Base-by-base conservation (phyloP, 2,329 filamentous ascomycete genomes). In the Cercospora sp. region DNA sequence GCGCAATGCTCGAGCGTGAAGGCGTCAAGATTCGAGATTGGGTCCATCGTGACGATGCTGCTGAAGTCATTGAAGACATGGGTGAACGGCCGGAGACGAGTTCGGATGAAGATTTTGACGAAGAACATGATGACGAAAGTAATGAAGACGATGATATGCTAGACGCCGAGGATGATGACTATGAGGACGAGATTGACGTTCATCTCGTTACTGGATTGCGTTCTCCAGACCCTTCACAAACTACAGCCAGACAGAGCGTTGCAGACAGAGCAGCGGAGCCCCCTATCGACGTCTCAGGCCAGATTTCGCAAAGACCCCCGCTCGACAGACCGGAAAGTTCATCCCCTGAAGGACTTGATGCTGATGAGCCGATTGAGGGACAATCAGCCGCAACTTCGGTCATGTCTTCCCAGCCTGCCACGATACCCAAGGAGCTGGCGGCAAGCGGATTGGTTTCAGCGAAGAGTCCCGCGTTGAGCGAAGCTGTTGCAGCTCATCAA, bases 61-160 rank as follows among this genome's bases (percentile, higher is more conserved):
- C 71, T 23, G 68, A 72, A 45, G 66, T 72, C 10, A 71, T 69
- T 26, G 67, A 69, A 36, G 65, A 72, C 28, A 73, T 70, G 71
- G 70, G 71, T 8, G 67, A 70, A 28, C 67, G 67, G 42, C 66
- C 53, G 12, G 45, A 69, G 28, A 60, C 66, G 26, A 65, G 59
- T 60, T 66, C 58, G 16, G 68, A 70, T 30, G 63, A 68, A 20
- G 65, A 65, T 16, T 36, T 36, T 36, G 65, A 63, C 16, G 62
- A 65, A 28, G 53, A 31, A 13, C 66, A 69, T 28, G 62, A 67
- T 13, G 66, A 68, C 12, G 51, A 58, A n/a, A 45, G 31, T 23
- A 23, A 55, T 33, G 67, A 68, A 10, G 28, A 62, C 30, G 63
- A 58, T 31, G 71, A 65, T 12, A 58, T 64, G 53, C 23, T 59